phyloP scores from a whole-genome alignment of 148 eudicot species.

The Rhododendron molle region DNA sequence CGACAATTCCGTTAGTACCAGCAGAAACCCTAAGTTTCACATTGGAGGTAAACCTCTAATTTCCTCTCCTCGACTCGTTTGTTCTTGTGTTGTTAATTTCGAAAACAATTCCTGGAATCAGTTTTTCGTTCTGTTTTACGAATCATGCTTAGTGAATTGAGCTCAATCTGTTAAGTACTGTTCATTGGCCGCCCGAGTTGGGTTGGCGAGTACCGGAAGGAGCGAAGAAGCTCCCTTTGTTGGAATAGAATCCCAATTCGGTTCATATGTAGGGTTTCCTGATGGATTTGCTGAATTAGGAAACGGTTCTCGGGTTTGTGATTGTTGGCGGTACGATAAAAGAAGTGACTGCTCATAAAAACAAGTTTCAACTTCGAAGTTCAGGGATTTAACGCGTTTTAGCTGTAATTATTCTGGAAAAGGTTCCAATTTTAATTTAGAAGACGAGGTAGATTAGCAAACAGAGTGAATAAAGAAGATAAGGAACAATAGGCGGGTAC shows the following conservation, averaged over 20 bases:
- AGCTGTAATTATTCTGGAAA: not conserved
- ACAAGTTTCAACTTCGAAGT: not conserved
- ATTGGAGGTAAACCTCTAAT: conserved; percentile 11
- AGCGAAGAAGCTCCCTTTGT: not conserved
- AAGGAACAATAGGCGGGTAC: not conserved
- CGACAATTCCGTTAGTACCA: not conserved
- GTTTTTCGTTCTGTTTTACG: not conserved
- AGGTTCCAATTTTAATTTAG: not conserved
- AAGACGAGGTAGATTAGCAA: not conserved
- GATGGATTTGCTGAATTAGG: not conserved
- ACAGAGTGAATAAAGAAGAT: not conserved
- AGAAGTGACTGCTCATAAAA: not conserved
- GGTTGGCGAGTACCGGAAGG: not conserved
- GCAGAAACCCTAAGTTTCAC: conserved; percentile 3
- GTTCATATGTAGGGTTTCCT: not conserved
- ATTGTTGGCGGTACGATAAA: not conserved
- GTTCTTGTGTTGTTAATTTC: not conserved
- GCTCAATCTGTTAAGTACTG: not conserved
- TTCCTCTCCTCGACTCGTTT: not conserved
- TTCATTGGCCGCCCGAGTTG: not conserved
- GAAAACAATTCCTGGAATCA: not conserved
- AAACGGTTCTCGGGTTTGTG: not conserved
- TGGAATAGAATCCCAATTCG: not conserved
- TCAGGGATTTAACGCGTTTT: not conserved
- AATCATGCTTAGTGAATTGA: not conserved